These are phyloP conservation scores for Plasmodium reichenowi DNA, from an alignment of 169 alveolate genomes.

Conservation along the genomic window DNA sequence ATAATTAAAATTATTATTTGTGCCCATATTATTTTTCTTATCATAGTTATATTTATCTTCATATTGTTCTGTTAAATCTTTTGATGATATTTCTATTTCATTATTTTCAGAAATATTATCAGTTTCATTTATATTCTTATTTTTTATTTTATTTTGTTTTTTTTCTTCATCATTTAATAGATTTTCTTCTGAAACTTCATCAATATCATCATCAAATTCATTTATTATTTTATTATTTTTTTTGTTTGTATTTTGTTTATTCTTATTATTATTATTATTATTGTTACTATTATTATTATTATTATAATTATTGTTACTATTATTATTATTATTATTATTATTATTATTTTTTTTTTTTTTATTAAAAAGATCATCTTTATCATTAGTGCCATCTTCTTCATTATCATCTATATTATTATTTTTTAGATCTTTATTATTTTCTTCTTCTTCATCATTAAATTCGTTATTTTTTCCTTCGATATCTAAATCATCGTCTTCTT, in stretches of 20 bases:
- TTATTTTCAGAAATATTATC: conserved; percentile 3
- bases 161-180: too few species aligned
- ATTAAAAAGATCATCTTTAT: neutral
- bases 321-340: neutral
- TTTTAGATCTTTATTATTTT: neutral
- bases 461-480: conserved; percentile 3
- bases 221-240: neutral
- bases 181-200: too few species aligned
- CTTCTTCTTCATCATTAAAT: conserved; percentile 1
- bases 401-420: conserved; percentile 6
- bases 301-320: neutral
- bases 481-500: conserved; percentile 15
- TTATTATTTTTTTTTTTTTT: neutral
- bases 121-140: neutral
- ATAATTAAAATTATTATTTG: neutral
- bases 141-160: neutral
- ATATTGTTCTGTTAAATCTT: neutral
- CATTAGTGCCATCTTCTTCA: neutral
- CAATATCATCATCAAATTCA: too few species aligned
- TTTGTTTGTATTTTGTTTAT: neutral
- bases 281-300: neutral
- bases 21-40: neutral
- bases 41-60: neutral
- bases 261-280: neutral
- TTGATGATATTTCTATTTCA: neutral